Conservation (phyloP, 1,284 basidiomycete species). For the Boletus mariae region DNA sequence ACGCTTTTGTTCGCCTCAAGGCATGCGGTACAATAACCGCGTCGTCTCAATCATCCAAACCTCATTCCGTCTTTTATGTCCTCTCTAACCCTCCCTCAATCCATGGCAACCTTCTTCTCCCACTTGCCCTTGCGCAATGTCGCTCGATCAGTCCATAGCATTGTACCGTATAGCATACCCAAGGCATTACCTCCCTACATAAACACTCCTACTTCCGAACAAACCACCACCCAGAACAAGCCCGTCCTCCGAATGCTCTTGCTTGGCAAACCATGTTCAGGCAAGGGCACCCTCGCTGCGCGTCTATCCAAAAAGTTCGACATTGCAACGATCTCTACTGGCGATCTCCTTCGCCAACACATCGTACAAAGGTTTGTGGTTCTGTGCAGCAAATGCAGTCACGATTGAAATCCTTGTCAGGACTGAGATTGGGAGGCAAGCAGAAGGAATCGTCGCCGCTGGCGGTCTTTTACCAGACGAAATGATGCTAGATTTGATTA, state of each 20-base stretch:
- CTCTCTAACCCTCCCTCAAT: constrained; percentile 3
- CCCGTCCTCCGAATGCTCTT: constrained; percentile 63
- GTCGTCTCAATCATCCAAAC: not conserved
- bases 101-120: constrained; percentile 3
- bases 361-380: constrained; percentile 54
- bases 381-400: not conserved
- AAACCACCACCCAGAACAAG: constrained; percentile 7
- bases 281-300: constrained; percentile 74
- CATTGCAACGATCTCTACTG: constrained; percentile 70
- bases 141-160: constrained; percentile 18
- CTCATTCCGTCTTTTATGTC: not conserved
- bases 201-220: constrained; percentile 14
- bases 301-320: constrained; percentile 71
- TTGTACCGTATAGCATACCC: constrained; percentile 16
- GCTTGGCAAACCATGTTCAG: constrained; percentile 78
- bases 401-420: constrained; percentile 30
- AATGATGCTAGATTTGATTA: constrained; percentile 70
- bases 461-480: constrained; percentile 77
- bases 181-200: constrained; percentile 22
- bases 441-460: constrained; percentile 71
- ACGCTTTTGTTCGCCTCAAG: constrained; percentile 19
- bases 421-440: constrained; percentile 68
- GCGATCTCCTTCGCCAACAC: constrained; percentile 79
- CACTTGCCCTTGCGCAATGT: constrained; percentile 1
- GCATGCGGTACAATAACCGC: constrained; percentile 13